These are phyloP conservation scores for Periconia macrospinosa DNA, from an alignment of 2,329 filamentous ascomycete species.

Conservation along the genomic window DNA sequence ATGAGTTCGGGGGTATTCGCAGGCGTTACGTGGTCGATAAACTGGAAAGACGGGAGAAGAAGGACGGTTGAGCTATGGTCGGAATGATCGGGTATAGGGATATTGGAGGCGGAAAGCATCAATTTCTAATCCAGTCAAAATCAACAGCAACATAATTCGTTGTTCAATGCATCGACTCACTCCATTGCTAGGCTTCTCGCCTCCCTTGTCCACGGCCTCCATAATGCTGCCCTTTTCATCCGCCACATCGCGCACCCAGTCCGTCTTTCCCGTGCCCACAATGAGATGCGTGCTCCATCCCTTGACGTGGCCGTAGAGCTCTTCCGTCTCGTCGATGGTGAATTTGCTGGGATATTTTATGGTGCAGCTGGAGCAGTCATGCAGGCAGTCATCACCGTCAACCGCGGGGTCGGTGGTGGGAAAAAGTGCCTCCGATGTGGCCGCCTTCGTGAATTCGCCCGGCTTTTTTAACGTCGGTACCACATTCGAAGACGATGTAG, in stretches of 20 bases:
- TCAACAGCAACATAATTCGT: neutral
- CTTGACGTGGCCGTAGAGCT: conserved; percentile 82
- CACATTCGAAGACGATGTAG: conserved; percentile 32
- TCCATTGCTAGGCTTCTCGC: conserved; percentile 65
- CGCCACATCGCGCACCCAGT: conserved; percentile 85
- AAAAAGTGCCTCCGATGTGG: conserved; percentile 64
- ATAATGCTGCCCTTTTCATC: conserved; percentile 74
- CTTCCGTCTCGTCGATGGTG: conserved; percentile 72
- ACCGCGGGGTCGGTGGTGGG: conserved; percentile 70
- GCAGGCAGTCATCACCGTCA: conserved; percentile 87
- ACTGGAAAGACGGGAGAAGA: conserved; percentile 80
- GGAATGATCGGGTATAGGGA: conserved; percentile 71
- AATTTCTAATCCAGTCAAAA: conserved; percentile 60
- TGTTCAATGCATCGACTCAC: conserved; percentile 52
- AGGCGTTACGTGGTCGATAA: conserved; percentile 83
- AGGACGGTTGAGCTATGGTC: conserved; percentile 72
- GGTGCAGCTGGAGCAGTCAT: conserved; percentile 81
- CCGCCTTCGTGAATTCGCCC: conserved; percentile 52
- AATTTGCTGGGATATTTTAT: conserved; percentile 76
- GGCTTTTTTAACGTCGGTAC: conserved; percentile 32
- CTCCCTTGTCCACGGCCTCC: conserved; percentile 55
- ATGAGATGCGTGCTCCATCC: conserved; percentile 88
- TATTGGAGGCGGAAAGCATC: conserved; percentile 91
- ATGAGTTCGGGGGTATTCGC: conserved; percentile 72
- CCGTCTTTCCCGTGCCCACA: conserved; percentile 91